Evolutionary conservation across 441 rosid species (phyloP), one percentile per base, ranked within the genome.

Genomic region (Raphanus hybrid): DNA sequence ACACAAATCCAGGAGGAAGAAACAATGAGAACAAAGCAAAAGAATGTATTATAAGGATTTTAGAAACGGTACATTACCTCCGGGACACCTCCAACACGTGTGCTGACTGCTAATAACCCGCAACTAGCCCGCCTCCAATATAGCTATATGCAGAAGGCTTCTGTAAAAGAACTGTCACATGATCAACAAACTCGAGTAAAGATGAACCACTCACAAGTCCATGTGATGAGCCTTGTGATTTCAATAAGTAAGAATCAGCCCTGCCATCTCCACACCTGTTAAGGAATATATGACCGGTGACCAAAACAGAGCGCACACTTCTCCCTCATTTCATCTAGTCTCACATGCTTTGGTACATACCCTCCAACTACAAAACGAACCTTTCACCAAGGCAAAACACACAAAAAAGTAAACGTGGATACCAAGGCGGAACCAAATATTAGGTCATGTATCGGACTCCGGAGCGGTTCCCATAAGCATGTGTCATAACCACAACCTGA

Each of bases 291-390:
- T 92, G 98, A 74, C 97, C 99, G 34, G 97, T 85, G 58, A 92
- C 84, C 84, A 96, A 76, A 77, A 96, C 94, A 80, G 96, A 92
- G 41, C 90, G 88, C 14, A 93, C 97, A 70, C 60, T 90, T 96
- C 74, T 96, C 98, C 84, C 99, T 89, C 99, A 96, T 91, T 84
- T 96, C 99, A 78, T 96, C 99, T 78, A 96, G 74, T 50, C 97
- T 75, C 55, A 93, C 98, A 20, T 97, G 90, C 84, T 96, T 93
- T 0, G 99, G 99, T 77, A 96, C 98, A 83, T 96, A 97, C 11
- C 99, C 97, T 52, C 98, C 97, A 83, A 96, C 88, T 76, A 93
- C 83, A 85, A 96, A 96, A 57, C 88, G 90, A 77, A 96, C 98
- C 99, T 93, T 84, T 50, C 45, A 64, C 26, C 78, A 70, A 82